A percentile compares a stretch with the other conserved stretches of the same genome.
These are phyloP conservation scores for Phytophthora pini DNA, from an alignment of 352 stramenopile species.

Conservation along the genomic window DNA sequence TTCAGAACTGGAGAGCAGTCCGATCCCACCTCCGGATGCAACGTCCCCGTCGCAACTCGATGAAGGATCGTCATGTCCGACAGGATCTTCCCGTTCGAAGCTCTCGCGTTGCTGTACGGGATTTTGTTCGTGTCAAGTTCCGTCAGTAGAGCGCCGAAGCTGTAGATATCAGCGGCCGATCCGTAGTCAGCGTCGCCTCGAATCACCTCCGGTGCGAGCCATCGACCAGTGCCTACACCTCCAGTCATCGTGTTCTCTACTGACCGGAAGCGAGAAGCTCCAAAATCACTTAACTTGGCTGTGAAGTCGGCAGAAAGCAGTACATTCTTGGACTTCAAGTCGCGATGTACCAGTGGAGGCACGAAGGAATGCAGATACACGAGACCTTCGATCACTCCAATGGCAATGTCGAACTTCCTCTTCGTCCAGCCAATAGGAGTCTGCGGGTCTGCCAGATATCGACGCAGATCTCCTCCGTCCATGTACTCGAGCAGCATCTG, in stretches of 20 bases:
- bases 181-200: slow-evolving; percentile 34
- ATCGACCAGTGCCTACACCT: slow-evolving; percentile 42
- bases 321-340: slow-evolving; percentile 58
- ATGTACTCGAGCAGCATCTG: slow-evolving; percentile 57
- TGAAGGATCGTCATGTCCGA: slow-evolving; percentile 46
- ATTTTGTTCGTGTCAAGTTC: slow-evolving; percentile 60
- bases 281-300: slow-evolving; percentile 60
- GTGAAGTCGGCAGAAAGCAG: slow-evolving; percentile 36
- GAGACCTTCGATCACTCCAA: slow-evolving; percentile 46
- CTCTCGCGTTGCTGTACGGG: slow-evolving; percentile 42
- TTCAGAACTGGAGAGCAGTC: slow-evolving; percentile 33
- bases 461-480: slow-evolving; percentile 46
- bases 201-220: slow-evolving; percentile 58
- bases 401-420: slow-evolving; percentile 40
- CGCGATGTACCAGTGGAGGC: slow-evolving; percentile 42
- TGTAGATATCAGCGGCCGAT: slow-evolving; percentile 52
- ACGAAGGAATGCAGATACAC: slow-evolving; percentile 53
- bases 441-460: slow-evolving; percentile 17
- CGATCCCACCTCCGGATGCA: slow-evolving; percentile 37
- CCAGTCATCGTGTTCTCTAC: slow-evolving; percentile 45
- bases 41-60: slow-evolving; percentile 37
- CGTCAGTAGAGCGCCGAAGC: slow-evolving; percentile 49
- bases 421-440: slow-evolving; percentile 20
- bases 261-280: slow-evolving; percentile 44
- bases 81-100: slow-evolving; percentile 25